These are phyloP conservation scores for Hyaloscypha finlandica DNA, from an alignment of 495 filamentous ascomycete genomes.

Conservation along the genomic window DNA sequence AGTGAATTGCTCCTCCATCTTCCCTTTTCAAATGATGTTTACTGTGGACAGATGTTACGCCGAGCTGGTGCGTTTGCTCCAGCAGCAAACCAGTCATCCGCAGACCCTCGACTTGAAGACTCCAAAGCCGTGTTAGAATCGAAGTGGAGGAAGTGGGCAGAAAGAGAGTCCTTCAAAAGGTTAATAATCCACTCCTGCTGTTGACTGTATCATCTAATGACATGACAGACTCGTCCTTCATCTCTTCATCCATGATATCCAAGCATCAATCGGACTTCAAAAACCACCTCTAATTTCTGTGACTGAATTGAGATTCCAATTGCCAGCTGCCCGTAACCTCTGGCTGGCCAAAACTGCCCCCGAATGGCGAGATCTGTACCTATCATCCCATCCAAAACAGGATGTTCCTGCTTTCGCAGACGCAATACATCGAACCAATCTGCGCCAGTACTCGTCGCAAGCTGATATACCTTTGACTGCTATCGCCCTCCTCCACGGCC, in stretches of 20 bases:
- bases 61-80: constrained; percentile 32
- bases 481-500: constrained; percentile 5
- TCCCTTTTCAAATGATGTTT: not conserved
- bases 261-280: constrained; percentile 59
- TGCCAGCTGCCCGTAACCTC: constrained; percentile 54
- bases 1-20: not conserved
- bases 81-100: constrained; percentile 3
- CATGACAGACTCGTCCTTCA: constrained; percentile 49
- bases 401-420: constrained; percentile 5
- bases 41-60: constrained; percentile 30
- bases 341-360: constrained; percentile 58
- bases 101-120: not conserved
- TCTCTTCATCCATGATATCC: constrained; percentile 57
- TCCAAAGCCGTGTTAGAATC: constrained; percentile 46
- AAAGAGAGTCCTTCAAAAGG: constrained; percentile 47
- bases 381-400: not conserved
- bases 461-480: constrained; percentile 8
- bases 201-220: not conserved
- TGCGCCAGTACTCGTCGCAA: not conserved
- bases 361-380: constrained; percentile 50
- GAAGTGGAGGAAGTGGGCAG: constrained; percentile 63
- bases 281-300: constrained; percentile 62
- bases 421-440: constrained; percentile 11
- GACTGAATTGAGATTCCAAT: constrained; percentile 59
- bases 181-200: not conserved